Conservation (phyloP, 495 filamentous ascomycete species). For the Tuber indicum region DNA sequence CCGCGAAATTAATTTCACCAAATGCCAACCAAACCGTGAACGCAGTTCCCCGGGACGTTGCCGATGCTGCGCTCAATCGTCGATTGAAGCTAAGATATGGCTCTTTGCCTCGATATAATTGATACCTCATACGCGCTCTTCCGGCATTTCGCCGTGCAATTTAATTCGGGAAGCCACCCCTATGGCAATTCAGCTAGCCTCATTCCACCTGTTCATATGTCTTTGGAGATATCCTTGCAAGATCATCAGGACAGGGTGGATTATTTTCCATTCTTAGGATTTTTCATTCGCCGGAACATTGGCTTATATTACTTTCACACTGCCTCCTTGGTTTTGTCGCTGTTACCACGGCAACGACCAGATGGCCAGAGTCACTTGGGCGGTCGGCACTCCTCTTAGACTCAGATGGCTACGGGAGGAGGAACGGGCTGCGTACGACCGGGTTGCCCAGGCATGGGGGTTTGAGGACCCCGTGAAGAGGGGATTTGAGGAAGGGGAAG, state of each 20-base stretch:
- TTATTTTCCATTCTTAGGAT: slow-evolving; percentile 59
- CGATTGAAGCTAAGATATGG: slow-evolving; percentile 70
- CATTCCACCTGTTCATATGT: slow-evolving; percentile 53
- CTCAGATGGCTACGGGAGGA: slow-evolving; percentile 88
- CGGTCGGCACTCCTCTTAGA: slow-evolving; percentile 66
- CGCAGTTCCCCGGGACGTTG: slow-evolving; percentile 61
- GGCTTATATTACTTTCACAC: slow-evolving; percentile 76
- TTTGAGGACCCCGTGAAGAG: slow-evolving; percentile 71
- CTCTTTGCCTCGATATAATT: slow-evolving; percentile 70
- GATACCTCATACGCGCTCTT: slow-evolving; percentile 67
- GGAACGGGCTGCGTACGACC: slow-evolving; percentile 82
- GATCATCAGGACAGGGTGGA: slow-evolving; percentile 66
- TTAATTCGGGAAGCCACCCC: slow-evolving; percentile 45
- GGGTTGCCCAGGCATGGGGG: slow-evolving; percentile 78
- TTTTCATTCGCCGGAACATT: slow-evolving; percentile 68
- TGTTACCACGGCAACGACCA: slow-evolving; percentile 78
- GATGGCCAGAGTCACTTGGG: slow-evolving; percentile 88
- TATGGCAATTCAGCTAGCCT: slow-evolving; percentile 42
- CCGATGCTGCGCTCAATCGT: slow-evolving; percentile 66
- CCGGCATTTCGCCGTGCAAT: slow-evolving; percentile 64
- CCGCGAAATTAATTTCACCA: slow-evolving; percentile 52
- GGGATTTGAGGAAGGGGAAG: slow-evolving; percentile 84
- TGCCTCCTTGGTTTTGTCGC: slow-evolving; percentile 73
- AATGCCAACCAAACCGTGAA: slow-evolving; percentile 62
- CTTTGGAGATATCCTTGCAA: slow-evolving; percentile 55